Conservation (phyloP, 495 filamentous ascomycete genomes). For the Cairneyella variabilis region DNA sequence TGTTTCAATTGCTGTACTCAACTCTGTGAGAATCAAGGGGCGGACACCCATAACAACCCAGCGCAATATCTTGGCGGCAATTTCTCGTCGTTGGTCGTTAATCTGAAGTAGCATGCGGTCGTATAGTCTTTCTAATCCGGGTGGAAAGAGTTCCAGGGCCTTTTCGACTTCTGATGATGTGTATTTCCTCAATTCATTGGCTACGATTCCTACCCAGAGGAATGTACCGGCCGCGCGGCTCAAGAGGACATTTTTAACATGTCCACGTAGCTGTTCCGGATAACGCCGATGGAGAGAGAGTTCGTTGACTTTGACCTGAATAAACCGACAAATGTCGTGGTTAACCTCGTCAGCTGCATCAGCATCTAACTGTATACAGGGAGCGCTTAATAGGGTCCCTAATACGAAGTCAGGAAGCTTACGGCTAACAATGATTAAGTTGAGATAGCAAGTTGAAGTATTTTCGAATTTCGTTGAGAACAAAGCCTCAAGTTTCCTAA, state of each 20-base stretch:
- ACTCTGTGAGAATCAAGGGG: slow-evolving; percentile 30
- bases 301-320: slow-evolving; percentile 34
- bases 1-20: slow-evolving; percentile 18
- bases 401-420: slow-evolving; percentile 31
- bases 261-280: slow-evolving; percentile 16
- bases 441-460: slow-evolving; percentile 24
- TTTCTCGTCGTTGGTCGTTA: slow-evolving; percentile 18
- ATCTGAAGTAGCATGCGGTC: slow-evolving; percentile 33
- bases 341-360: slow-evolving; percentile 29
- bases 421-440: slow-evolving; percentile 36
- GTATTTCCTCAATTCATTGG: slow-evolving; percentile 33
- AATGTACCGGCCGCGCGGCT: slow-evolving; percentile 40
- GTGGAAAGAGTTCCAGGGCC: slow-evolving; percentile 24
- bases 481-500: slow-evolving; percentile 27
- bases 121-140: slow-evolving; percentile 32
- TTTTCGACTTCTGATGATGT: slow-evolving; percentile 23
- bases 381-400: slow-evolving; percentile 22
- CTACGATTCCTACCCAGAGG: slow-evolving; percentile 42
- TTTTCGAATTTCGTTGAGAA: slow-evolving; percentile 21
- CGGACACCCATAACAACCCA: slow-evolving; percentile 31
- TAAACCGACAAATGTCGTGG: slow-evolving; percentile 33
- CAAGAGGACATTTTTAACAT: slow-evolving; percentile 30
- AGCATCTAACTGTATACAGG: slow-evolving; percentile 23
- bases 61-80: slow-evolving; percentile 27
- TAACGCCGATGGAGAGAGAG: slow-evolving; percentile 28